Evolutionary conservation across 73 alveolate species (phyloP), one percentile per base, ranked within the genome.

Genomic region (Stentor coeruleus): DNA sequence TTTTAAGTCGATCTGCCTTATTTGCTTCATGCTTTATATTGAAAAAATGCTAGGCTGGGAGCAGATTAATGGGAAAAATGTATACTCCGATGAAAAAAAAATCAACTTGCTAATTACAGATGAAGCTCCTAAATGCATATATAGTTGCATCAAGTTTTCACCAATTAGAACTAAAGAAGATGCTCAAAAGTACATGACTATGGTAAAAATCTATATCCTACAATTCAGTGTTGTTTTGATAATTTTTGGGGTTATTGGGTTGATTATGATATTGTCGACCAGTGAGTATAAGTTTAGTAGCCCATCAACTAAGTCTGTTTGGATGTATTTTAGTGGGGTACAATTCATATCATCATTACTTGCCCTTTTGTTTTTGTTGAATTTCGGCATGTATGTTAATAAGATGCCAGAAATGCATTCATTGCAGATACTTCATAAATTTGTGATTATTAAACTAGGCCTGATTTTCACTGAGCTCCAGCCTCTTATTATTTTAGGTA

Each of bases 221-320:
- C 79, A 66, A 66, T 33, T 66, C 79, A 26, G n/a, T 66, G 79
- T 40, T 11, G 79, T 66, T 14, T 11, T 66, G 36, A 66, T 33
- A 26, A 31, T 33, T 20, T 20, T 26, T 11, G 39, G 49, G n/a
- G n/a, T 66, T 11, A 66, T 66, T 20, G 79, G 40, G 33, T 20
- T 66, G 15, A 66, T 66, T 66, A 26, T 26, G 1, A 66, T 66
- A 14, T 20, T 20, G 15, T 14, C 2, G n/a, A 33, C n/a, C 2
- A 11, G 33, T 66, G 79, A 66, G n/a, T 26, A 66, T 26, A 33
- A 28, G 37, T 26, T 28, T 20, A 31, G 38, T 33, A 28, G 11
- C 77, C 14, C 40, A 59, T 6, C 6, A 3, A 6, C 36, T 59
- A 49, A 49, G 20, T 28, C 30, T 26, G 11, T 59, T 38, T 59